Evolutionary conservation across 1,284 basidiomycete genomes (phyloP).

Genomic region (Entoloma clypeatum): DNA sequence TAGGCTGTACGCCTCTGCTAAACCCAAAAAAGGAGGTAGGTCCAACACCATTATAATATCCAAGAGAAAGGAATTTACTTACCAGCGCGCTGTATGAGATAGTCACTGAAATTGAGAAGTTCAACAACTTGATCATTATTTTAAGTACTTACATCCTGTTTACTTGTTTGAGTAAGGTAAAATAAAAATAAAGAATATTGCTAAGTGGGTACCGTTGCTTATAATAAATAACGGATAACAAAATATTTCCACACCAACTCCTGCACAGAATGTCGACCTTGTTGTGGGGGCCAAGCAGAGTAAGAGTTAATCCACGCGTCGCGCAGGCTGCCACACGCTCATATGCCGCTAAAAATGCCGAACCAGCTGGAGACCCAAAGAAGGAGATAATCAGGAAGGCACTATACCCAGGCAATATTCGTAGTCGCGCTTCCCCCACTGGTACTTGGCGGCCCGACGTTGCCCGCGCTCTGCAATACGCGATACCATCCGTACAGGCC

Average conservation of each 20-base stretch:
- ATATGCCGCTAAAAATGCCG: slow-evolving; percentile 35
- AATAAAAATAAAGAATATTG: slow-evolving; percentile 1
- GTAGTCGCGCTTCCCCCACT: slow-evolving; percentile 66
- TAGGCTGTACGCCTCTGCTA: no score
- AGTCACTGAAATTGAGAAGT: no score
- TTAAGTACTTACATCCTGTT: no score
- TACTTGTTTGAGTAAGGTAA: no score
- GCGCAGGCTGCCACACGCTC: slow-evolving; percentile 19
- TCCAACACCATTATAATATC: no score
- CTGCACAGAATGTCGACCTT: slow-evolving; percentile 23
- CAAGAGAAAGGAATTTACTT: no score
- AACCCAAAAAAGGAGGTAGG: no score
- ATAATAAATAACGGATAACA: slow-evolving; percentile 1
- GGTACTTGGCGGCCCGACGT: slow-evolving; percentile 81
- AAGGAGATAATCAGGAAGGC: slow-evolving; percentile 71
- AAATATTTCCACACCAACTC: not conserved
- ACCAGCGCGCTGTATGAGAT: no score
- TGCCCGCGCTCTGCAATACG: slow-evolving; percentile 62
- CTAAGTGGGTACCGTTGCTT: slow-evolving; percentile 5
- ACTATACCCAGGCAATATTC: slow-evolving; percentile 76
- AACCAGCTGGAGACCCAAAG: slow-evolving; percentile 51
- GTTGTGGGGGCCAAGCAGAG: slow-evolving; percentile 21
- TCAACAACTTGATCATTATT: no score
- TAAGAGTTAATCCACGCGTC: slow-evolving; percentile 10
- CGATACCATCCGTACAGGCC: slow-evolving; percentile 81